Evolutionary conservation across 495 filamentous ascomycete genomes (phyloP).

Genomic region (Podospora tetraspora): DNA sequence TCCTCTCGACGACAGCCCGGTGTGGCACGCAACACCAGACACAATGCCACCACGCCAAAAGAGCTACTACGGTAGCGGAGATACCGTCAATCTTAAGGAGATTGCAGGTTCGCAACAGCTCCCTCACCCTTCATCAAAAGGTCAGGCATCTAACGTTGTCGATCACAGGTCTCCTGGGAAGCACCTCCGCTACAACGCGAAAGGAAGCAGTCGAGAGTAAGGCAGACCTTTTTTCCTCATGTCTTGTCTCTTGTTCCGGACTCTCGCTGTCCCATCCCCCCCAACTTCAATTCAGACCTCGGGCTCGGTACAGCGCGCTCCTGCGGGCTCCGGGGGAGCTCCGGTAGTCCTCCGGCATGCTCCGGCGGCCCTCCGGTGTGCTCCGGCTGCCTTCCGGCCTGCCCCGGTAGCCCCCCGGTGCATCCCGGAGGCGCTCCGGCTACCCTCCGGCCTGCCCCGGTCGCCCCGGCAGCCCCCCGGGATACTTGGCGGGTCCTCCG

Average conservation of each 20-base stretch:
- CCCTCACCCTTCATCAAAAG: not conserved
- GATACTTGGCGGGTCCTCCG: too few species aligned
- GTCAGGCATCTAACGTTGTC: constrained; percentile 3
- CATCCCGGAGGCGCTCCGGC: too few species aligned
- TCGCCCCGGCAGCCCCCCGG: too few species aligned
- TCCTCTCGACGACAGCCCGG: not conserved
- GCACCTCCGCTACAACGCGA: constrained; percentile 14
- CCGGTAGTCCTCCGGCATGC: not conserved
- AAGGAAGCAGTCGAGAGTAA: constrained; percentile 35
- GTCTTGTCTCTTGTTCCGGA: not conserved
- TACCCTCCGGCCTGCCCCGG: too few species aligned
- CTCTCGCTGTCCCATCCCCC: too few species aligned
- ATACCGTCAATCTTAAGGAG: constrained; percentile 23
- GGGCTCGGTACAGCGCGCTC: too few species aligned
- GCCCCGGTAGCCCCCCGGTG: too few species aligned
- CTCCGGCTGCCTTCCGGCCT: too few species aligned
- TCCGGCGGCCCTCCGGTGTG: too few species aligned
- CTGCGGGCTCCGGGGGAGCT: too few species aligned
- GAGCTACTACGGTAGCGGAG: constrained; percentile 6
- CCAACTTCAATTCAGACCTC: too few species aligned
- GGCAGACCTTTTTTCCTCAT: not conserved
- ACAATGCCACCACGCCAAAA: constrained; percentile 18
- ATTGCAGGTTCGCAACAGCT: constrained; percentile 21
- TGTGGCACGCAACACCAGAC: not conserved
- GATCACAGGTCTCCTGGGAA: constrained; percentile 13